Evolutionary conservation across 1,284 basidiomycete species (phyloP), one percentile per base, ranked within the genome.

Genomic region (Cronartium quercuum): DNA sequence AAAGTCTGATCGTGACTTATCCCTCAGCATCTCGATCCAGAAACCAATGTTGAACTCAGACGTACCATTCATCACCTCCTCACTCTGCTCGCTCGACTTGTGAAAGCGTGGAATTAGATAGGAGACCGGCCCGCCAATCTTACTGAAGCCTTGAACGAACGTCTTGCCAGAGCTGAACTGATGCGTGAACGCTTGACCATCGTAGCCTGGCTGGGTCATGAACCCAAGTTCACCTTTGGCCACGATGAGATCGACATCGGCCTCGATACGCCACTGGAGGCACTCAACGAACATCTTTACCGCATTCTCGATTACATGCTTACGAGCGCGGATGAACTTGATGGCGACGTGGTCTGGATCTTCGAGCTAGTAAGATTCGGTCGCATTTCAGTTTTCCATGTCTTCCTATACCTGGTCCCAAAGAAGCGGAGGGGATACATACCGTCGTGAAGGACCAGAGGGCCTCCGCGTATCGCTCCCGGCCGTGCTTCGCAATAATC

Each of bases 361-460:
- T 34, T 75, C 71, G 7, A 61, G 18, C 60, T 61, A 34, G 10
- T n/a, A 21, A 12, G n/a, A 18, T 18, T 18, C 62, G n/a, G 51
- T 29, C 9, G 18, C n/a, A 7, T n/a, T 55, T 55, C 18, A n/a
- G 29, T 55, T 12, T 3, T 21, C n/a, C 29, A 21, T 7, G n/a
- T 55, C 51, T 21, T n/a, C 0, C 10, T 55, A 55, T 15, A 55
- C 3, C 3, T 18, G 6, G 18, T 15, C 12, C 18, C 4, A 21
- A 51, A 51, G 47, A 51, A 51, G 47, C 6, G 4, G 47, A 51
- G 12, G 5, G 6, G 3, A 55, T 4, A 55, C 51, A 21, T 63
- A 73, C 64, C 70, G 64, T 73, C 34, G 64, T 66, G 61, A 61
- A 73, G 29, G 40, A 15, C 70, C 70, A 73, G 18, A 73, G 29